These are phyloP conservation scores for Trametes meyenii DNA, from an alignment of 768 basidiomycete species.

Conservation along the genomic window DNA sequence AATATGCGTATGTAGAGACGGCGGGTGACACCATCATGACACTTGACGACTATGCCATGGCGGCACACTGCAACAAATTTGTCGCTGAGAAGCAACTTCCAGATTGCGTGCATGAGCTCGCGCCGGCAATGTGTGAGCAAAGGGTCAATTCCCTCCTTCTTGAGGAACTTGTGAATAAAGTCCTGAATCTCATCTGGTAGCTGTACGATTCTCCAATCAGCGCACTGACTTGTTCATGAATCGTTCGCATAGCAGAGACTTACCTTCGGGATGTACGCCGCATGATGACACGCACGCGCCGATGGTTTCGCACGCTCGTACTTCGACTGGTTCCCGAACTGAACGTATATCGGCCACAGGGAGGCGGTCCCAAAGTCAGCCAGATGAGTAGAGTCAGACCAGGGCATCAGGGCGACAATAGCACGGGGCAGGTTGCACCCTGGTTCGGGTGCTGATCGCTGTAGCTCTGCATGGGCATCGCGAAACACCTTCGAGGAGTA, in stretches of 20 bases:
- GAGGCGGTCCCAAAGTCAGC: constrained; percentile 30
- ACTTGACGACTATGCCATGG: constrained; percentile 32
- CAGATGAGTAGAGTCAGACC: constrained; percentile 32
- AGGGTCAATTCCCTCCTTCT: constrained; percentile 8
- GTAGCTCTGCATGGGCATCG: constrained; percentile 16
- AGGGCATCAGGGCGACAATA: constrained; percentile 19
- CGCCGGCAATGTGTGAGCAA: constrained; percentile 36
- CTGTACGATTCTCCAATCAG: background rate
- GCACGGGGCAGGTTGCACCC: constrained; percentile 4
- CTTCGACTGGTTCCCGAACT: constrained; percentile 31
- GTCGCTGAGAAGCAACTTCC: constrained; percentile 26
- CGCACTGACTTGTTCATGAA: background rate
- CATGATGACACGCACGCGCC: constrained; percentile 39
- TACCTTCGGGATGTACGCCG: constrained; percentile 49
- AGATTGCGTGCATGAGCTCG: constrained; percentile 36
- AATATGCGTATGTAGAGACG: constrained; percentile 32
- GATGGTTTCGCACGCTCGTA: constrained; percentile 36
- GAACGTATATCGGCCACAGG: constrained; percentile 43
- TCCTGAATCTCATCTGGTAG: constrained; percentile 39
- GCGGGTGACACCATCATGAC: constrained; percentile 31
- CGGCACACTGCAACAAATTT: constrained; percentile 30
- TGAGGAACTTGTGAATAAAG: constrained; percentile 24
- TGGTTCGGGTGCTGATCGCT: constrained; percentile 14
- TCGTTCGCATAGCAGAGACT: background rate
- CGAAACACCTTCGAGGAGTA: background rate